phyloP scores from a whole-genome alignment of 257 asterid species.

The Penstemon barbatus region DNA sequence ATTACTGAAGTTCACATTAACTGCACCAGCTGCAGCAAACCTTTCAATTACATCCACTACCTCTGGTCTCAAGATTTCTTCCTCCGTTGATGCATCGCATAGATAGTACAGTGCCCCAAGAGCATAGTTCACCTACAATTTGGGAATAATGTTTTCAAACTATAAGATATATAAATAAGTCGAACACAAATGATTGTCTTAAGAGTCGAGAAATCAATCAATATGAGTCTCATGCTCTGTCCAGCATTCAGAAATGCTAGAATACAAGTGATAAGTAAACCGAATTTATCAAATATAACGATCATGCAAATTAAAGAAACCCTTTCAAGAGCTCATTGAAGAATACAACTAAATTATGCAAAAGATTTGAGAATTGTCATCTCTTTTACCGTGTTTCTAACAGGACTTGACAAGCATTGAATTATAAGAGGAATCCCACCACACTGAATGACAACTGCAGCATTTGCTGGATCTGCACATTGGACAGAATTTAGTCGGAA shows the following conservation, averaged over 20 bases:
- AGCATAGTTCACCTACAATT: conserved; percentile 70
- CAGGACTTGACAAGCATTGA: conserved; percentile 92
- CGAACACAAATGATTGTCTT: neutral
- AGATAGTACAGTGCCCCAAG: conserved; percentile 77
- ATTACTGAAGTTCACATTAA: conserved; percentile 63
- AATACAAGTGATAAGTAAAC: neutral
- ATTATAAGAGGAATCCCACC: conserved; percentile 82
- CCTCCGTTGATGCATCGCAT: conserved; percentile 55
- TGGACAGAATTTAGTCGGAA: neutral
- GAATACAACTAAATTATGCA: neutral
- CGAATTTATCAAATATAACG: conserved; percentile 5
- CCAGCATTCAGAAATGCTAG: neutral
- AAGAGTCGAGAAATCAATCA: neutral
- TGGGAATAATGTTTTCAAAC: conserved; percentile 7
- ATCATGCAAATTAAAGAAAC: conserved; percentile 1
- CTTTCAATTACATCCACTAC: conserved; percentile 65
- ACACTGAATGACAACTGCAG: conserved; percentile 61
- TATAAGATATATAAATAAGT: neutral
- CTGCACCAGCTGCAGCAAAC: conserved; percentile 66
- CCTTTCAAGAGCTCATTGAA: neutral
- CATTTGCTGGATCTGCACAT: conserved; percentile 77
- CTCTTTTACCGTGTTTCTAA: conserved; percentile 74
- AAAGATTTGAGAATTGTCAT: conserved; percentile 4
- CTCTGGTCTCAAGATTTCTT: conserved; percentile 74
- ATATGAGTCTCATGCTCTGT: neutral